These are phyloP conservation scores for Lactifluus piperatus DNA, from an alignment of 768 basidiomycete genomes.

Conservation along the genomic window DNA sequence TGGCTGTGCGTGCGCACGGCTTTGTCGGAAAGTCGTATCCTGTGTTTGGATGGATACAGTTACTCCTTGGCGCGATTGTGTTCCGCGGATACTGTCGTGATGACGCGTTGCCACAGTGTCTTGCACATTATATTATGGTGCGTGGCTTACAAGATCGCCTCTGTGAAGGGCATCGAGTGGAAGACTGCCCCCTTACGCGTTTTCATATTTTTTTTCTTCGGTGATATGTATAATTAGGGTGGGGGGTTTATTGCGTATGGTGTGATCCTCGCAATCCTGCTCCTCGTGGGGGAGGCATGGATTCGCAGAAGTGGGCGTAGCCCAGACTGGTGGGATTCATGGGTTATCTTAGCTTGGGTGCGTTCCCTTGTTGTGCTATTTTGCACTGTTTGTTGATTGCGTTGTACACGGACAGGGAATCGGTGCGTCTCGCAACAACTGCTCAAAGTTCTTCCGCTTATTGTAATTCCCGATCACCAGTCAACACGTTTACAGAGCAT, in stretches of 20 bases:
- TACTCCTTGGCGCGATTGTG: constrained; percentile 75
- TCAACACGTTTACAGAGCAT: constrained; percentile 93
- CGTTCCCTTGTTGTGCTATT: constrained; percentile 20
- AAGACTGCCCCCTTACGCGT: background rate
- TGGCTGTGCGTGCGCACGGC: constrained; percentile 61
- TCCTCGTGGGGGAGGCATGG: constrained; percentile 75
- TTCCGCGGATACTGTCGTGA: constrained; percentile 73
- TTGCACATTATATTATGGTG: constrained; percentile 80
- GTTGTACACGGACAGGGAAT: constrained; percentile 15
- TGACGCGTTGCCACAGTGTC: constrained; percentile 74
- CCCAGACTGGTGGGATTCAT: constrained; percentile 84
- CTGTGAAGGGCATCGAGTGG: background rate
- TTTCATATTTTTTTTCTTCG: background rate
- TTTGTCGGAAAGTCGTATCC: constrained; percentile 81
- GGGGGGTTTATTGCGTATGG: constrained; percentile 88
- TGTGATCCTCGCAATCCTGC: constrained; percentile 66
- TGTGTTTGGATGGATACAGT: constrained; percentile 80
- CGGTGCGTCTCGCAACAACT: constrained; percentile 7
- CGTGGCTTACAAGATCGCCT: constrained; percentile 10
- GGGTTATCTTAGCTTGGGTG: constrained; percentile 50
- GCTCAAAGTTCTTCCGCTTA: background rate
- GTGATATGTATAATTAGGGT: constrained; percentile 35
- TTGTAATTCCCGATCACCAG: constrained; percentile 26
- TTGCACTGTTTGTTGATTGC: background rate
- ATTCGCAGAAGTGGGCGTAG: constrained; percentile 58